These are phyloP conservation scores for Neopestalotiopsis sp. DNA, from an alignment of 2,329 filamentous ascomycete species.

Conservation along the genomic window DNA sequence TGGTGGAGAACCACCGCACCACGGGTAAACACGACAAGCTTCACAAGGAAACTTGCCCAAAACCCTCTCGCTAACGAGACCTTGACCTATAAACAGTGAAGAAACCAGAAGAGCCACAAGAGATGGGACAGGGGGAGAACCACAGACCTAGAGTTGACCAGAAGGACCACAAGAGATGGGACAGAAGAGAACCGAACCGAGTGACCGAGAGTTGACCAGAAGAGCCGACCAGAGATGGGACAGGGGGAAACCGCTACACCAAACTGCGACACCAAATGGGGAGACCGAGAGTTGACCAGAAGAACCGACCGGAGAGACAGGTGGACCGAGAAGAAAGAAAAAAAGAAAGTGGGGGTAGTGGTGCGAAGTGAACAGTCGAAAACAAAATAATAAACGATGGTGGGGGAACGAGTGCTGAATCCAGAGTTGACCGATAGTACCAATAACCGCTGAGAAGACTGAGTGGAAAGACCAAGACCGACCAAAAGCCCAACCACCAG, in stretches of 20 bases:
- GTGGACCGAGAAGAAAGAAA: background rate
- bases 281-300: background rate
- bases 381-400: too few species aligned
- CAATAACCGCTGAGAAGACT: background rate
- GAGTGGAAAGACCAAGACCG: slow-evolving; percentile 6
- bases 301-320: background rate
- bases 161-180: too few species aligned
- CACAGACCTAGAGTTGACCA: too few species aligned
- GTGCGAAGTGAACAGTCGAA: background rate
- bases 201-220: background rate
- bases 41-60: background rate
- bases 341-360: background rate
- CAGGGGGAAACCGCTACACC: background rate
- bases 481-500: background rate
- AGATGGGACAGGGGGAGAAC: too few species aligned
- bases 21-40: background rate
- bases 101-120: background rate
- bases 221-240: background rate
- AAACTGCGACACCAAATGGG: background rate
- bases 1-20: background rate
- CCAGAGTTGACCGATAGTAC: background rate
- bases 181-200: too few species aligned
- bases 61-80: background rate
- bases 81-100: background rate
- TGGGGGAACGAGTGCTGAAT: background rate